Conservation (phyloP, 495 filamentous ascomycete species). For the Penicillium diatomitis region DNA sequence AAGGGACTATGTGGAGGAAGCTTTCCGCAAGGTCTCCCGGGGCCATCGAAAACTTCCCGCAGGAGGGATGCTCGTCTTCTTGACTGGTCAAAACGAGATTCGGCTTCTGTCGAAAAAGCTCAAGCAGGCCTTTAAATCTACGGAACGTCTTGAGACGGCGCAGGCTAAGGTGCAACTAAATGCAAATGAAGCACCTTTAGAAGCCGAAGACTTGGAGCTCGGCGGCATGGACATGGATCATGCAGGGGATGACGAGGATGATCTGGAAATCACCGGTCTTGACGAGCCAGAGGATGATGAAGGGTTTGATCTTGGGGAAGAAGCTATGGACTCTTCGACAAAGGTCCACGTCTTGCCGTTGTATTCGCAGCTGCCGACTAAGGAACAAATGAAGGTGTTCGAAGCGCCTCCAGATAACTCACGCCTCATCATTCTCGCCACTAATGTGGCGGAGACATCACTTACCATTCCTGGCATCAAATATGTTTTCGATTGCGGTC, state of each 20-base stretch:
- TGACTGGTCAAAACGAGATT: conserved; percentile 94
- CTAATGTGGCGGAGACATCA: conserved; percentile 95
- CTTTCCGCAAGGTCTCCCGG: conserved; percentile 75
- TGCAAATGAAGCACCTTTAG: conserved; percentile 68
- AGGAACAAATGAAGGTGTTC: conserved; percentile 90
- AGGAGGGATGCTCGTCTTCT: conserved; percentile 88
- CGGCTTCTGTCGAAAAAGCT: conserved; percentile 64
- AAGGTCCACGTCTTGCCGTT: conserved; percentile 80
- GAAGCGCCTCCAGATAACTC: conserved; percentile 75
- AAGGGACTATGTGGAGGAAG: conserved; percentile 82
- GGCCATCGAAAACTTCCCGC: conserved; percentile 87
- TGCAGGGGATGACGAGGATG: conserved; percentile 32
- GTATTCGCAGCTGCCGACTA: conserved; percentile 89
- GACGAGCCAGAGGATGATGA: conserved; percentile 48
- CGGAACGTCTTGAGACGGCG: conserved; percentile 40
- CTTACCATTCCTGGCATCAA: conserved; percentile 92
- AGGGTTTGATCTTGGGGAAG: conserved; percentile 51
- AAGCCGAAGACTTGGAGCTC: conserved; percentile 82
- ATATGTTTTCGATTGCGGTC: conserved; percentile 92
- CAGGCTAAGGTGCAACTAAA: conserved; percentile 62
- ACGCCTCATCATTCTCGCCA: conserved; percentile 83
- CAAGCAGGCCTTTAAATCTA: conserved; percentile 59
- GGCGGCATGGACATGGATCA: conserved; percentile 46
- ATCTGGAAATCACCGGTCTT: conserved; percentile 38
- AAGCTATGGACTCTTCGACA: conserved; percentile 54